Conservation (phyloP, 106 monocot species). For the Dioscorea dumetorum region DNA sequence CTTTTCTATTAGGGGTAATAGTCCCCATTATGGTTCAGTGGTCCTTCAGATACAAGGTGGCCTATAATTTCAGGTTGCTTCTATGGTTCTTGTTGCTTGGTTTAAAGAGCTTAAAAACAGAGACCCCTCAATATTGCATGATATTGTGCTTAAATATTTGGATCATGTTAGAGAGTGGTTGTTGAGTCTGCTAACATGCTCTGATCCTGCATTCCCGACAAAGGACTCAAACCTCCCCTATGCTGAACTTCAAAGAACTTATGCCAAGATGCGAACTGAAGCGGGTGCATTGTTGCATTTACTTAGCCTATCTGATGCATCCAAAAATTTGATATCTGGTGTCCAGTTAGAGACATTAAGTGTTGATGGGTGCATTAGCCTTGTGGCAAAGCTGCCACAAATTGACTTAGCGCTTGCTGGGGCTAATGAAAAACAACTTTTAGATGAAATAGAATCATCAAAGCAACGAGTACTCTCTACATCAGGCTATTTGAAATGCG, state of each 20-base stretch:
- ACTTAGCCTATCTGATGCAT: slow-evolving; percentile 32
- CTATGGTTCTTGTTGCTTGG: slow-evolving; percentile 85
- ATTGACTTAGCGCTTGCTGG: slow-evolving; percentile 14
- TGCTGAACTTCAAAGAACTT: slow-evolving; percentile 90
- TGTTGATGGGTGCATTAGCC: slow-evolving; percentile 63
- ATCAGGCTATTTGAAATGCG: slow-evolving; percentile 85
- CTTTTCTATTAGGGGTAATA: background rate
- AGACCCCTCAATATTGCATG: slow-evolving; percentile 13
- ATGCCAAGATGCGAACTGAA: slow-evolving; percentile 86
- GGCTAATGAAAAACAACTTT: slow-evolving; percentile 20
- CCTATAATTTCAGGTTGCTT: slow-evolving; percentile 57
- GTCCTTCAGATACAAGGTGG: slow-evolving; percentile 2
- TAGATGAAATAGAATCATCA: slow-evolving; percentile 58
- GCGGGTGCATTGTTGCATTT: slow-evolving; percentile 37
- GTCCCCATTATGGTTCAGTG: background rate
- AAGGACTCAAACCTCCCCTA: slow-evolving; percentile 84
- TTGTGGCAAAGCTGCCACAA: slow-evolving; percentile 51
- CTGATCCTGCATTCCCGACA: slow-evolving; percentile 88
- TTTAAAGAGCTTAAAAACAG: slow-evolving; percentile 61
- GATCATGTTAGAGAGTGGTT: slow-evolving; percentile 54
- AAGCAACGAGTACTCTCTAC: slow-evolving; percentile 78
- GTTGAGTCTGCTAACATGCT: slow-evolving; percentile 67
- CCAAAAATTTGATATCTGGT: slow-evolving; percentile 26
- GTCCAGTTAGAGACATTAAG: slow-evolving; percentile 32
- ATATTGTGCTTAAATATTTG: slow-evolving; percentile 17